Evolutionary conservation across 345 rosid genomes (phyloP).

Genomic region (Limnanthes douglasii): DNA sequence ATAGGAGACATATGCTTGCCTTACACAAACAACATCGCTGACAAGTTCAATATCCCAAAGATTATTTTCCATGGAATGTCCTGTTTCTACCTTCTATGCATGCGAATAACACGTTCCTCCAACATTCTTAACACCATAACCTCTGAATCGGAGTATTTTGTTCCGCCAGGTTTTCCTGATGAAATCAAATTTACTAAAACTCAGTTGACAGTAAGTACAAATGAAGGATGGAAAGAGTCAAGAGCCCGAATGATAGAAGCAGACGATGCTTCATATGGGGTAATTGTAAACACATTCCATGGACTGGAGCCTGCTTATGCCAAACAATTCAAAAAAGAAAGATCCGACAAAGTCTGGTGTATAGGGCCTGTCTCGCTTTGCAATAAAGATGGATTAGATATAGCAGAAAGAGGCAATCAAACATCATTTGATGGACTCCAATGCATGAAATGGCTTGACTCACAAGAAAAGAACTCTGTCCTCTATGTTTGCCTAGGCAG

Average conservation of each 20-base stretch:
- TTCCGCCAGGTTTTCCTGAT: constrained; percentile 27
- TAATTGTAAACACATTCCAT: constrained; percentile 24
- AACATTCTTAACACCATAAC: constrained; percentile 6
- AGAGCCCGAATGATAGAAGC: constrained; percentile 6
- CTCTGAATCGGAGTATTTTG: constrained; percentile 15
- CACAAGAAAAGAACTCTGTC: constrained; percentile 12
- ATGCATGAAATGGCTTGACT: constrained; percentile 30
- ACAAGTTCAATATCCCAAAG: constrained; percentile 28
- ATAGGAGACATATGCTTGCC: constrained; percentile 33
- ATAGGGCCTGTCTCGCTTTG: constrained; percentile 29
- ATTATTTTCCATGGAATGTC: constrained; percentile 38
- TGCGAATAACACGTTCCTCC: constrained; percentile 7
- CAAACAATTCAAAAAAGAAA: constrained; percentile 13
- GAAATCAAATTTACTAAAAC: constrained; percentile 17
- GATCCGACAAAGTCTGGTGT: constrained; percentile 24
- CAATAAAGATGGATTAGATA: constrained; percentile 11
- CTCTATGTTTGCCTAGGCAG: constrained; percentile 39
- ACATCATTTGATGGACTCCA: constrained; percentile 4
- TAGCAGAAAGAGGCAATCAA: constrained; percentile 26
- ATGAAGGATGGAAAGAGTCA: constrained; percentile 5
- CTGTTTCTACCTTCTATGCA: constrained; percentile 29
- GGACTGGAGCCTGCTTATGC: constrained; percentile 21
- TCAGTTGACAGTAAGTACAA: constrained; percentile 13
- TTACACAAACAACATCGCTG: constrained; percentile 20
- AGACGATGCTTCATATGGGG: constrained; percentile 18